Conservation (phyloP, 2,329 filamentous ascomycete genomes). For the Curvularia verruculosa region DNA sequence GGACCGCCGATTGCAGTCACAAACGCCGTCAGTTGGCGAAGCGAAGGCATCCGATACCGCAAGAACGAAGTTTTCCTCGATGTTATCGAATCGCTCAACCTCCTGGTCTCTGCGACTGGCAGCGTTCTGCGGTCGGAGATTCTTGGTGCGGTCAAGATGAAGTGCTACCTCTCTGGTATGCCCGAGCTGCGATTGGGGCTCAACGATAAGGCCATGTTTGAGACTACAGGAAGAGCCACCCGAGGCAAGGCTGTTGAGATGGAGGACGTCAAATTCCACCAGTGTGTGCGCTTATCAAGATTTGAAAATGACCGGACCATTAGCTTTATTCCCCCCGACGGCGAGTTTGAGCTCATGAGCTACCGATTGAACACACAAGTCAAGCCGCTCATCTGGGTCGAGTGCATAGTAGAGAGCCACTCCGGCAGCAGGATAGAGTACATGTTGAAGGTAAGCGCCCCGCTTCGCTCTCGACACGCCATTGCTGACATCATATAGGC, state of each 20-base stretch:
- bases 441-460: constrained; percentile 79
- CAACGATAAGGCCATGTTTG: constrained; percentile 99
- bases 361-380: constrained; percentile 98
- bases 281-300: constrained; percentile 91
- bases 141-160: constrained; percentile 97
- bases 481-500: constrained; percentile 57
- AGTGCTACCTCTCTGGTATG: constrained; percentile 98
- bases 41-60: constrained; percentile 95
- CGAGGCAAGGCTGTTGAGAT: constrained; percentile 98
- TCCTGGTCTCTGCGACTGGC: constrained; percentile 90
- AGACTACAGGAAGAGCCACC: constrained; percentile 92
- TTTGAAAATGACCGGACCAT: constrained; percentile 99
- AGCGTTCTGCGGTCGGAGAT: constrained; percentile 97
- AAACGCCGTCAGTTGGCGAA: constrained; percentile 97
- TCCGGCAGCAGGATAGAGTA: constrained; percentile 96
- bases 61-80: constrained; percentile 99
- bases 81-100: constrained; percentile 93
- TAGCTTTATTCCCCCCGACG: constrained; percentile 97
- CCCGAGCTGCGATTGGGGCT: constrained; percentile 90
- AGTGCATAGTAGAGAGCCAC: constrained; percentile 95
- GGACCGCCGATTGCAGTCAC: constrained; percentile 96
- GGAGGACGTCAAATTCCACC: constrained; percentile 99
- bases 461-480: background rate
- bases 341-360: constrained; percentile 99
- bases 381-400: constrained; percentile 98